Base-by-base conservation (phyloP, 768 basidiomycete genomes). In the Podaxis rugospora region DNA sequence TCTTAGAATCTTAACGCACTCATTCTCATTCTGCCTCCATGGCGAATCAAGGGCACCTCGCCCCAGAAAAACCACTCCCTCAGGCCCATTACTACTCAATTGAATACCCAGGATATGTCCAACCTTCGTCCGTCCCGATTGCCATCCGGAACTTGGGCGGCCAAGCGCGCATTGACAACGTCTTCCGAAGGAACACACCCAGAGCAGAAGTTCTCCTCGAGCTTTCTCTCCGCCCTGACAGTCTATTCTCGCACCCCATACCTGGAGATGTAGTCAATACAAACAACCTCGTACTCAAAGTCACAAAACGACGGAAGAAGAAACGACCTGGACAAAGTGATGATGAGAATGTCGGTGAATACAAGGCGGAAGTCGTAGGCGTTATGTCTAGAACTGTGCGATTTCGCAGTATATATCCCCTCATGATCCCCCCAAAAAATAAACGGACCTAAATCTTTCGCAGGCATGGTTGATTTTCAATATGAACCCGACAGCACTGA, bases 381-480 rank as follows among this genome's bases (percentile, higher is more conserved):
- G 73, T 87, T 11, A 79, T 90, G n/a, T 77, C 85, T 0, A 93
- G 90, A 75, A 92, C 93, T 3, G 89, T 86, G 55, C 82, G 96
- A 56, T 98, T 98, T 76, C 83, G 95, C 74, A 89, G 96, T 95
- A 68, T 74, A 89, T 78, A 18, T 40, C 21, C 18, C 50, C 18
- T 64, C 44, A 39, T 57, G 7, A 44, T 16, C 23, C 25, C 37
- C 9, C 39, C n/a, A 46, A 49, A 23, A 49, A 23, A 11, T 42
- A 57, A 28, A 55, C 49, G n/a, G n/a, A 53, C 62, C 13, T 50
- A 37, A 60, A n/a, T 44, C 39, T 18, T 23, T 57, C 35, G 13
- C 60, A 98, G 96, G 87, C 60, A 93, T 98, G 91, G 92, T 88
- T 40, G 96, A 98, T 71, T 97, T 86, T 70, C 95, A 97, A 72